Conservation (phyloP, 371 early-diverging fungal species). For the Entomophthora muscae region DNA sequence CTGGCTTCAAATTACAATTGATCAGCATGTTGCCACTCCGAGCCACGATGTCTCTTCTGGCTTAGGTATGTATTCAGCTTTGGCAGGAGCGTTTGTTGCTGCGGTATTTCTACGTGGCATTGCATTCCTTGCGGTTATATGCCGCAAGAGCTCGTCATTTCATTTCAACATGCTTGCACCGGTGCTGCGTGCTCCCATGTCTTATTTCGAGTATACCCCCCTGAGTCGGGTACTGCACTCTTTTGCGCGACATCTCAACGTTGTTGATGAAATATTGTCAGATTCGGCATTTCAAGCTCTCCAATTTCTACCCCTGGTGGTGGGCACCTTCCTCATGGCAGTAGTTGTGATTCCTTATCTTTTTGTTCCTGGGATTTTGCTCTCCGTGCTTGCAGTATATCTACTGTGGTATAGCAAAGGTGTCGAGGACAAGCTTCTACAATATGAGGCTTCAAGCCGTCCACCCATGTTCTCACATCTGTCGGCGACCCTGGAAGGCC, state of each 20-base stretch:
- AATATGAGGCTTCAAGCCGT: constrained; percentile 24
- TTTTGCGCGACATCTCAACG: constrained; percentile 51
- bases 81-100: constrained; percentile 10
- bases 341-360: constrained; percentile 8
- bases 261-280: constrained; percentile 42
- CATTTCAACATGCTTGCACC: not conserved
- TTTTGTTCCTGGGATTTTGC: constrained; percentile 9
- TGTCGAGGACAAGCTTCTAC: not conserved
- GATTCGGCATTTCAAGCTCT: constrained; percentile 15
- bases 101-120: constrained; percentile 8
- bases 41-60: not conserved
- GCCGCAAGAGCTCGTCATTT: not conserved
- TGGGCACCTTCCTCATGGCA: constrained; percentile 6
- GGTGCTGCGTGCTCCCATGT: constrained; percentile 44
- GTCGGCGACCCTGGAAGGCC: constrained; percentile 48
- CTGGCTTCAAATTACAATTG: constrained; percentile 3
- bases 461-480: constrained; percentile 49
- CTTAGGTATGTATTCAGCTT: not conserved
- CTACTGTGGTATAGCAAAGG: not conserved
- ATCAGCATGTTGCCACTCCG: not conserved
- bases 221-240: constrained; percentile 47
- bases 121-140: not conserved
- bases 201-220: constrained; percentile 59
- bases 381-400: constrained; percentile 2
- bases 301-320: constrained; percentile 9